Base-by-base conservation (phyloP, 441 rosid species). In the Metrosideros polymorpha region DNA sequence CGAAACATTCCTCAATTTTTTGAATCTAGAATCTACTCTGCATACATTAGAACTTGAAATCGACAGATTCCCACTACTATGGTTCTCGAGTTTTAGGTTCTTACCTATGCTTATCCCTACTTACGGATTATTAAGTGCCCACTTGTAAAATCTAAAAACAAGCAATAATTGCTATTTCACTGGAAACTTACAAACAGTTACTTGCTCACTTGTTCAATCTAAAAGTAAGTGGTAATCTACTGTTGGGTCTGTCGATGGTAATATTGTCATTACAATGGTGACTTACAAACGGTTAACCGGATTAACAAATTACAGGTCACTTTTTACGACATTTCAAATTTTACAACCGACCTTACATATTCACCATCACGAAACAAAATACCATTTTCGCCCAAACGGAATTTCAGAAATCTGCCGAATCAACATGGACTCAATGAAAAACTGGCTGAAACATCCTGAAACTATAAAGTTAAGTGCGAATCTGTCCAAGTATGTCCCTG, bases 61-160 rank as follows among this genome's bases (percentile, higher is more conserved):
- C n/a, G n/a, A n/a, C n/a, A n/a, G n/a, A n/a, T n/a, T n/a, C n/a
- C n/a, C n/a, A n/a, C n/a, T n/a, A n/a, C n/a, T n/a, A n/a, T n/a
- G n/a, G n/a, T n/a, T n/a, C n/a, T n/a, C n/a, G n/a, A n/a, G n/a
- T n/a, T n/a, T n/a, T n/a, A n/a, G n/a, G n/a, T n/a, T n/a, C n/a
- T n/a, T n/a, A n/a, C n/a, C n/a, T n/a, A n/a, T n/a, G n/a, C n/a
- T n/a, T n/a, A n/a, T n/a, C n/a, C n/a, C n/a, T n/a, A n/a, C n/a
- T n/a, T n/a, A n/a, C n/a, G n/a, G n/a, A n/a, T n/a, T n/a, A 14
- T 35, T 35, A 6, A 0, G 15, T 6, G 25, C 17, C 0, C 9
- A 17, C n/a, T 22, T 10, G 1, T 71, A 10, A 39, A 71, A 22
- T 71, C 5, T 39, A 10, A 22, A 4, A 22, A 42, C 0, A 39